Evolutionary conservation across 2,329 filamentous ascomycete species (phyloP), one percentile per base, ranked within the genome.

Genomic region (Huntiella decipiens): DNA sequence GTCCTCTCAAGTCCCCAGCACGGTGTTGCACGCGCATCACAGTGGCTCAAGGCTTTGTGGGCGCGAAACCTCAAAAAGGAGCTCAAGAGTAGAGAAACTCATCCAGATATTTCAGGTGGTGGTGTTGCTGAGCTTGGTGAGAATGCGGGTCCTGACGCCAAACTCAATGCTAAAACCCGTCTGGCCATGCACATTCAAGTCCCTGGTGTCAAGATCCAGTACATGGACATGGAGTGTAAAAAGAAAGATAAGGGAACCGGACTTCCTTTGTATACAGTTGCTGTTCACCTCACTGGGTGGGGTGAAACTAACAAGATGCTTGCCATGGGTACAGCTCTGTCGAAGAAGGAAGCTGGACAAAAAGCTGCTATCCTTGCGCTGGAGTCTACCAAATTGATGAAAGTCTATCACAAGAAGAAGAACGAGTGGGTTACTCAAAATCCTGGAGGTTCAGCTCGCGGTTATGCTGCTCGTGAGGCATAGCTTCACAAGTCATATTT

Each of bases 41-140:
- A 67, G 11, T 96, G 86, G 85, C 63, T 95, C 39, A 78, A 74
- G 43, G 63, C 68, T 5, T 64, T 95, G 1, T 95, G 86, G 85
- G 70, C 71, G 3, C 73, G 67, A 40, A 74, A 72, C 4, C 61
- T 92, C 34, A 57, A 64, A 22, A 61, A 70, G 17, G 67, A 78
- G 22, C 73, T 79, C 37, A 56, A 55, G 13, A 53, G 60, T 34
- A 5, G 44, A 7, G 41, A 41, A 12, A 46, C 17, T 13, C 40
- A 32, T 17, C 40, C 40, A 4, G 36, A 17, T 5, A 33, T 39
- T 10, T 16, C 32, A 4, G 44, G 32, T 16, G 15, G 22, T 12
- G 48, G 44, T 22, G 66, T 63, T 51, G 65, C 65, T 52, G 54
- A 56, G 38, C 42, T 56, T 35, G 49, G 52, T 11, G 44, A 50